Base-by-base conservation (phyloP, 768 basidiomycete genomes). In the Rhodosporidiobolus odoratus region DNA sequence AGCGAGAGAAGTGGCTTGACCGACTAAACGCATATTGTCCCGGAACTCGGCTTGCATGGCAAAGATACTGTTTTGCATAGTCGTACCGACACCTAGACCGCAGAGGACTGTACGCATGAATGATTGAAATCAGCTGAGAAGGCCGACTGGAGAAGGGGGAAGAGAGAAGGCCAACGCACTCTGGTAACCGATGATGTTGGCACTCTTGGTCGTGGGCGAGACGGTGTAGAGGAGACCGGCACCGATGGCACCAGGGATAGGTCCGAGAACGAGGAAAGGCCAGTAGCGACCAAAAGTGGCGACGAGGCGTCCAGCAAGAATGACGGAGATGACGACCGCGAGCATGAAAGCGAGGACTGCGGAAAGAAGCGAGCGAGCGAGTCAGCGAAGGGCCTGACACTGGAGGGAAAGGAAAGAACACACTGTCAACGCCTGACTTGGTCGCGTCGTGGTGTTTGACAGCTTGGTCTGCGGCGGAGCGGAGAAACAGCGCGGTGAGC, bases 11-110 rank as follows among this genome's bases (percentile, higher is more conserved):
- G 77, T 76, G 32, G 77, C 76, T 48, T 77, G 75, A 2, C 76
- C 78, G 62, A 80, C 56, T 2, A 77, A 68, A 17, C 78, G 76
- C 45, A 65, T 73, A 72, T 59, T 40, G 66, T 73, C 59, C 43
- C 58, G 25, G 75, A 72, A 71, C 35, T 72, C 68, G 35, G 74
- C 71, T 56, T 77, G 75, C 67, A 77, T 75, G 25, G 79, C 75
- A 47, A 75, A 71, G 58, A 76, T 57, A 8, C 43, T 27, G 32
- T 73, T 56, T 41, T 72, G 65, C 58, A 69, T 53, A 4, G 57
- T 30, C 27, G 52, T 68, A 13, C 82, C 81, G 57, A 82, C 75
- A 32, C 80, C 78, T 41, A 80, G 71, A 25, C 81, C 82, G 37
- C 77, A 71, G 23, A 82, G 75, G 69, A 82, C 80, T 82, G 74